Base-by-base conservation (phyloP, 148 eudicot genomes). In the Cornus suecica region DNA sequence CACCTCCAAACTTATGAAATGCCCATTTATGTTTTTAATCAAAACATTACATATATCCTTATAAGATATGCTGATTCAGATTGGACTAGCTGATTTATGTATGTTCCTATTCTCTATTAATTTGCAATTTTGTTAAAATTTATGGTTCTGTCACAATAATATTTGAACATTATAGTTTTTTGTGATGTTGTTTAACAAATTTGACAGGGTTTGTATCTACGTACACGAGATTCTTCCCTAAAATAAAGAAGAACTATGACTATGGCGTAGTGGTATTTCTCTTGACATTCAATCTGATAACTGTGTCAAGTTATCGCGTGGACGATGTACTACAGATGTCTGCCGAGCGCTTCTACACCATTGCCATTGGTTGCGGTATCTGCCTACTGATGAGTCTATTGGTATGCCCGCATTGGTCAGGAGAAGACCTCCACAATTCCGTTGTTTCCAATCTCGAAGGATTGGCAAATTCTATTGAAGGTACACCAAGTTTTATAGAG, bases 221-320 rank as follows among this genome's bases (percentile, higher is more conserved):
- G 54, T 95, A 91, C 83, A 83, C 84, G 29, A 86, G 99, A 74
- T 95, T 95, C 81, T 71, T 92, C 26, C 99, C 99, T 1, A 86
- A 88, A 78, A 92, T 95, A 78, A 95, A 92, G 93, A 89, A 86
- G 75, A 89, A 92, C 65, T 95, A 86, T 73, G 99, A 95, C 65
- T 92, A 95, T 62, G 99, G 97, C 0, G 91, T 92, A 2, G 88
- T 92, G 85, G 91, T 92, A 72, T 95, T 95, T 79, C 82, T 95
- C 64, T 64, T 95, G 83, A 95, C 99, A 20, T 95, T 91, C 70
- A 95, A 92, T 69, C 42, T 95, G 76, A 89, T 95, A 32, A 86
- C 96, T 2, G 94, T 90, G 11, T 91, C 97, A 22, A 91, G 99
- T 71, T 92, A 86, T 42, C 89, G 97, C 10, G 81, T 91, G 7